Base-by-base conservation (phyloP, 2,329 filamentous ascomycete species). In the Bipolaris bicolor region DNA sequence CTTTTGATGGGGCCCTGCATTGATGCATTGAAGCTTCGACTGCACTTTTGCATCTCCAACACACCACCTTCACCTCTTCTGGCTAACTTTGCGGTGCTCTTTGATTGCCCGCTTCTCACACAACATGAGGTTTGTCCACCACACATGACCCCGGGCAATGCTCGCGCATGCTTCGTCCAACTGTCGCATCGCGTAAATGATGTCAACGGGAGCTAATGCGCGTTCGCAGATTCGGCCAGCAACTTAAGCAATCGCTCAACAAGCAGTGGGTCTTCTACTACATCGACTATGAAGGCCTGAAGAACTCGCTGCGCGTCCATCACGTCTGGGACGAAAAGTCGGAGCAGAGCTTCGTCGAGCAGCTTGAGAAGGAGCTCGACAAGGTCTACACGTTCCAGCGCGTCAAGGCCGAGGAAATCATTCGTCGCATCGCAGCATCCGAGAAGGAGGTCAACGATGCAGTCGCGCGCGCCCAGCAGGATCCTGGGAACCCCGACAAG, bases 261-360 rank as follows among this genome's bases (percentile, higher is more conserved):
- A 92, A 91, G 82, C 93, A 98, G 80, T 99, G 96, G 81, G 89
- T 93, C 77, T 97, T 93, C 88, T 92, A 97, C 82, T 99, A 99
- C 81, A 97, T 99, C 79, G 90, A 92, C 80, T 99, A 99, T 81
- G 93, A 97, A 76, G 91, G 89, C 64, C 86, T 99, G 48, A 99
- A 99, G 81, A 83, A 85, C 66, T 88, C 92, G 65, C 87, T 99
- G 61, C 95, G 94, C 79, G 87, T 85, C 58, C 85, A 88, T 58
- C 85, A 83, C 65, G 83, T 88, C 71, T 99, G 95, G 95, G 88
- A 87, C 60, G 92, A 97, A 77, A 91, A 96, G 51, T 90, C 98
- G 71, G 95, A 99, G 83, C 89, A 89, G 69, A 84, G 84, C 59
- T 99, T 99, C 76, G 91, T 99, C 52, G 84, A 86, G 61, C 84